phyloP scores from a whole-genome alignment of 331 rosid species.

The Phaseolus coccineus region DNA sequence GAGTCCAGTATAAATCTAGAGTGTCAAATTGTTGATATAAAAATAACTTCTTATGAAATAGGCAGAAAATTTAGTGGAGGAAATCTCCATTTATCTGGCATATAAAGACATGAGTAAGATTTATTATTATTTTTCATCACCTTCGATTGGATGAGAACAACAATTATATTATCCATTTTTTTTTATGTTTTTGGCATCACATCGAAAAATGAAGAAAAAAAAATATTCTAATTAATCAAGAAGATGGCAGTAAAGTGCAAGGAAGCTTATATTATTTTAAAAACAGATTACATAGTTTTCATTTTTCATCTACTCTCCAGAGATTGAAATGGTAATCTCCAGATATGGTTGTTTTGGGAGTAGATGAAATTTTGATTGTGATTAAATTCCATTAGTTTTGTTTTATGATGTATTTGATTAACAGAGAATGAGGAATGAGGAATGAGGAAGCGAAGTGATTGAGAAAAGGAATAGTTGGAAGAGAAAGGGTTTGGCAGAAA shows the following conservation, averaged over 20 bases:
- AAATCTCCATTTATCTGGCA: neutral
- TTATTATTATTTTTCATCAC: neutral
- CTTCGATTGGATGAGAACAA: neutral
- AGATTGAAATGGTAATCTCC: neutral
- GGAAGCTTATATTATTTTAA: neutral
- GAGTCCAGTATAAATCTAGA: too few species aligned
- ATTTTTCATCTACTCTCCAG: neutral
- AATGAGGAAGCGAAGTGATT: neutral
- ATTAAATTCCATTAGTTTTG: too few species aligned
- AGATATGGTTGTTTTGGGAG: neutral
- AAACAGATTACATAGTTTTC: neutral
- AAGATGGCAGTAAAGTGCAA: neutral
- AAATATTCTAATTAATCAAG: neutral
- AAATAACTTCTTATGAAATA: too few species aligned
- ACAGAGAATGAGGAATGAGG: too few species aligned
- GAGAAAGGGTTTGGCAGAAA: neutral
- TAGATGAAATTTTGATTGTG: neutral
- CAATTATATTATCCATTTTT: neutral
- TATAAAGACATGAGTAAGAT: neutral
- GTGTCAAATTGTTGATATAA: too few species aligned
- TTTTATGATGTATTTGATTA: too few species aligned
- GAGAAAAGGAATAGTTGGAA: neutral
- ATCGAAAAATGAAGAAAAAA: neutral
- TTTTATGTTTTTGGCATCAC: neutral
- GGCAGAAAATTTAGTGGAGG: neutral